Base-by-base conservation (phyloP, 108 stramenopile species). In the Ochromonas danica region DNA sequence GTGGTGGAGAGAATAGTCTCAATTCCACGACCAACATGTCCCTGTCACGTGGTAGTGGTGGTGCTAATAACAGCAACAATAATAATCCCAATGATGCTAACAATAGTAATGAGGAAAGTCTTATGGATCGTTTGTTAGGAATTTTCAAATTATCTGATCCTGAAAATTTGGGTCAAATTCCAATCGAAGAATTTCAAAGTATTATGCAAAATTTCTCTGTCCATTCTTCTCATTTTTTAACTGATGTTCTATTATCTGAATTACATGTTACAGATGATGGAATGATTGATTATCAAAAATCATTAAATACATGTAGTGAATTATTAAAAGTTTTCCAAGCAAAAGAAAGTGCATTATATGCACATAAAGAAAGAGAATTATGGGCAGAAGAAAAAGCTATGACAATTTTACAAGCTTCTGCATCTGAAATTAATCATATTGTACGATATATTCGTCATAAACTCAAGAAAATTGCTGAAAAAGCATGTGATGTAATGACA, bases 121-220 rank as follows among this genome's bases (percentile, higher is more conserved):
- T 51, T 22, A 6, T 51, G 14, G 27, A 75, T 28, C 72, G 41
- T 6, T 33, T 75, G 6, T 10, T 30, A 6, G 6, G 14, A 31
- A 75, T 75, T 14, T 75, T 75, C 41, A 36, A 45, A 75, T 33
- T 75, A 41, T 45, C 72, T 60, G 72, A 75, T 36, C 14, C 14
- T 30, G 35, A 75, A 6, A 27, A 41, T 33, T 35, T 22, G 3
- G 72, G 72, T 14, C 38, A 14, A 14, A 45, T 75, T 45, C n/a
- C 43, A 41, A 35, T 35, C 31, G 45, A 45, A 30, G 72, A 75
- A 27, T 75, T 75, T 22, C 14, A 75, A 41, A 27, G n/a, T 10
- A 27, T 75, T 39, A 35, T 75, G 22, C 14, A 22, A 27, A 10
- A 17, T 6, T 60, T 75, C 40, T n/a, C 25, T 75, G 38, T 42